These are phyloP conservation scores for Thamnidium elegans DNA, from an alignment of 192 early-diverging fungal species.

Conservation along the genomic window DNA sequence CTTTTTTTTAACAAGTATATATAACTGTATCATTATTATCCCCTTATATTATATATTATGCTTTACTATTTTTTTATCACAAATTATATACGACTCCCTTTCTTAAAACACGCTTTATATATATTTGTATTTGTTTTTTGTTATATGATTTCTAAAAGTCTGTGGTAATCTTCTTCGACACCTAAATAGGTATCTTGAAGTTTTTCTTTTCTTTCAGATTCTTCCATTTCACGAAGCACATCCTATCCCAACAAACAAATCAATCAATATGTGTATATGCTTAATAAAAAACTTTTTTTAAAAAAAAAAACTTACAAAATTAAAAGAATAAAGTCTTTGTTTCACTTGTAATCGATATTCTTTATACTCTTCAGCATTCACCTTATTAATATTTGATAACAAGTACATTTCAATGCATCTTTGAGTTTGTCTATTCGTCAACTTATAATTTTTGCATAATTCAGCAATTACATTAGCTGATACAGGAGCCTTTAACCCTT, in stretches of 20 bases:
- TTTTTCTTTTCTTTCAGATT: slow-evolving; percentile 64
- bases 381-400: slow-evolving; percentile 58
- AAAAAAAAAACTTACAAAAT: slow-evolving; percentile 47
- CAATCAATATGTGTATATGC: not conserved
- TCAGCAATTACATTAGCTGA: slow-evolving; percentile 39
- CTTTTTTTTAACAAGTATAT: too few species aligned
- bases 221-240: slow-evolving; percentile 58
- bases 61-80: too few species aligned
- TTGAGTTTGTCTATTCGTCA: slow-evolving; percentile 80
- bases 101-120: too few species aligned
- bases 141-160: slow-evolving; percentile 43
- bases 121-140: not conserved
- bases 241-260: slow-evolving; percentile 44
- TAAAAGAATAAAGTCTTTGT: slow-evolving; percentile 75
- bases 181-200: slow-evolving; percentile 72
- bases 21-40: too few species aligned
- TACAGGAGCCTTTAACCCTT: slow-evolving; percentile 62
- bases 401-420: slow-evolving; percentile 81
- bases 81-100: too few species aligned
- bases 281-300: not conserved
- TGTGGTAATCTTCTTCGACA: slow-evolving; percentile 76
- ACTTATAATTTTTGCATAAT: slow-evolving; percentile 62
- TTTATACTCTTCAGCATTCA: slow-evolving; percentile 42
- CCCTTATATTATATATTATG: too few species aligned
- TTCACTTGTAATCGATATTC: slow-evolving; percentile 82